Base-by-base conservation (phyloP, 768 basidiomycete species). In the Tephrocybe sp. region DNA sequence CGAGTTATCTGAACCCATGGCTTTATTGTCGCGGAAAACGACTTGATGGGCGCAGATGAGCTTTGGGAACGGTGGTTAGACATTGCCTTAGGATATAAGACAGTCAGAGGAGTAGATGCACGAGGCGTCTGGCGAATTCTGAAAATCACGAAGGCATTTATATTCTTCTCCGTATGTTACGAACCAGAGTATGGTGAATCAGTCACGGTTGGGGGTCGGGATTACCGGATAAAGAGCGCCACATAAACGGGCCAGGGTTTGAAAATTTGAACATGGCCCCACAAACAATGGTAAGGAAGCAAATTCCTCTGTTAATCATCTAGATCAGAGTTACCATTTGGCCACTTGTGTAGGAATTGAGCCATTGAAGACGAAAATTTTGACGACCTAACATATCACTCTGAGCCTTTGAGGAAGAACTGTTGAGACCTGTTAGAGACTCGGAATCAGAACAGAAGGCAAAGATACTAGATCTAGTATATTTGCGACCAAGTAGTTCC, bases 1-100 rank as follows among this genome's bases (percentile, higher is more conserved):
- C 59, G 53, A 40, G 56, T 55, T 4, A 60, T 30, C 30, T 57
- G 36, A 45, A 60, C 48, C 59, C 55, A 60, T 57, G 53, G 51
- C 42, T 55, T 58, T 19, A 56, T 53, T 3, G 45, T 52, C 23
- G 38, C 45, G 12, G 41, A 31, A 13, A 56, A 32, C 4, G 49
- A 55, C 20, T 52, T 56, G n/a, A 48, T 30, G 13, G 46, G 47
- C 5, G 43, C 14, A 39, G 48, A 48, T n/a, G 52, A 53, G 38
- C 20, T 51, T 33, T 54, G 48, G 40, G 48, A 35, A 49, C 26
- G 46, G 26, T 26, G 43, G 16, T 6, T 49, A 33, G 49, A 52
- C 42, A 54, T 56, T 43, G 47, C 26, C 48, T 26, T 14, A 53
- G 8, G 5, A 26, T 30, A 19, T 43, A 43, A 43, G 42, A 43